These are phyloP conservation scores for Leccinum fallax DNA, from an alignment of 1,284 basidiomycete species.

Conservation along the genomic window DNA sequence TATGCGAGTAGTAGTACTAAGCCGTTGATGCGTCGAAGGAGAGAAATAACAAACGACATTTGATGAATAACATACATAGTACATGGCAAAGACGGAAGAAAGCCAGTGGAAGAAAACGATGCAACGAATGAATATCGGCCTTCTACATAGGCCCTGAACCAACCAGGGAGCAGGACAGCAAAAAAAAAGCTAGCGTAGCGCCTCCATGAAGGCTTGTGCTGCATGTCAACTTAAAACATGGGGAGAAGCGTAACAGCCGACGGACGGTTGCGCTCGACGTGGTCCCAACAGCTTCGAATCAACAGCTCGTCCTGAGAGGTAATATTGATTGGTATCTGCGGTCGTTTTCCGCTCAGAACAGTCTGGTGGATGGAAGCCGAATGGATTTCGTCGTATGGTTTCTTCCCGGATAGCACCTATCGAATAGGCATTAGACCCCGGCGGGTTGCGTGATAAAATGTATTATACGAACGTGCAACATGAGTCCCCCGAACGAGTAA, in stretches of 20 bases:
- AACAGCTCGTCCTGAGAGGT: constrained; percentile 7
- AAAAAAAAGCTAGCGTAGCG: not conserved
- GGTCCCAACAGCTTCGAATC: constrained; percentile 27
- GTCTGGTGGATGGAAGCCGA: not conserved
- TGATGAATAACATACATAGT: not conserved
- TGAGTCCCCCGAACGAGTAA: constrained; percentile 37
- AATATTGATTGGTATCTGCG: constrained; percentile 18
- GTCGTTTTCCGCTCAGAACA: constrained; percentile 15
- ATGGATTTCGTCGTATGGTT: too few species aligned
- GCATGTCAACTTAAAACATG: not conserved
- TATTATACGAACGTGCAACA: constrained; percentile 28
- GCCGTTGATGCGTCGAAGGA: not conserved
- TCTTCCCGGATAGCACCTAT: constrained; percentile 27
- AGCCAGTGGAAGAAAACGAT: not conserved
- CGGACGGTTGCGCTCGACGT: constrained; percentile 5
- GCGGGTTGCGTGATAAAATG: not conserved
- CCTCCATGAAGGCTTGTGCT: not conserved
- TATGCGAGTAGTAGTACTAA: not conserved
- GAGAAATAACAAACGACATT: not conserved
- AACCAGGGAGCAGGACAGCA: not conserved
- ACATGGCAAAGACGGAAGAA: not conserved
- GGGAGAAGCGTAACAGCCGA: not conserved
- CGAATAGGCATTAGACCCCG: constrained; percentile 10
- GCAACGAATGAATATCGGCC: not conserved
- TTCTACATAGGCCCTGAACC: not conserved